Base-by-base conservation (phyloP, 1,284 basidiomycete genomes). In the Cryptococcus sp. region DNA sequence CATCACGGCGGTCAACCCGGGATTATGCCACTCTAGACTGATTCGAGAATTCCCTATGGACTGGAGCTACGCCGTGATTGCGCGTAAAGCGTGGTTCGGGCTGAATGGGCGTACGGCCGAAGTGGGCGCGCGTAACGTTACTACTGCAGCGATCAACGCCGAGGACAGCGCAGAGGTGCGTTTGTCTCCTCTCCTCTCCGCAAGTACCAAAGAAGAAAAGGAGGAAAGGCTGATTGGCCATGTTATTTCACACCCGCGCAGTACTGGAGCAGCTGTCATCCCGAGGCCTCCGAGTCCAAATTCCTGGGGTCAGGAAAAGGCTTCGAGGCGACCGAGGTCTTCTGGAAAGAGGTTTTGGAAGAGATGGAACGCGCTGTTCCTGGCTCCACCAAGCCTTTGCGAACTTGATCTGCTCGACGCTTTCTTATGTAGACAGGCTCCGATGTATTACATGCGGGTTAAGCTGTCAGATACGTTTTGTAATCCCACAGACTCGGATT, bases 201-300 rank as follows among this genome's bases (percentile, higher is more conserved):
- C n/a, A n/a, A n/a, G n/a, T n/a, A n/a, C n/a, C n/a, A n/a, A n/a
- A n/a, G n/a, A n/a, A n/a, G n/a, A n/a, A n/a, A n/a, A n/a, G n/a
- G n/a, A n/a, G n/a, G n/a, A n/a, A n/a, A n/a, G n/a, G n/a, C n/a
- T n/a, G n/a, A n/a, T n/a, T n/a, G n/a, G n/a, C n/a, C n/a, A n/a
- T n/a, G n/a, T n/a, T n/a, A n/a, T n/a, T n/a, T n/a, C n/a, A n/a
- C 29, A 34, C 13, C 29, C 8, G 8, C n/a, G 25, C 43, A 62
- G 60, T 62, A 55, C 23, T 62, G 60, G 60, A 45, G 56, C 22
- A 56, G 52, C 25, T 48, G 60, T 26, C 41, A 38, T 3, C 60
- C 60, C 3, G 19, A 34, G 20, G 16, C 38, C 16, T 55, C 53
- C 8, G 46, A 52, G 46, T 58, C 47, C 40, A 37, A 22, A 3